Conservation (phyloP, 768 basidiomycete genomes). For the Polyporus arcularius region DNA sequence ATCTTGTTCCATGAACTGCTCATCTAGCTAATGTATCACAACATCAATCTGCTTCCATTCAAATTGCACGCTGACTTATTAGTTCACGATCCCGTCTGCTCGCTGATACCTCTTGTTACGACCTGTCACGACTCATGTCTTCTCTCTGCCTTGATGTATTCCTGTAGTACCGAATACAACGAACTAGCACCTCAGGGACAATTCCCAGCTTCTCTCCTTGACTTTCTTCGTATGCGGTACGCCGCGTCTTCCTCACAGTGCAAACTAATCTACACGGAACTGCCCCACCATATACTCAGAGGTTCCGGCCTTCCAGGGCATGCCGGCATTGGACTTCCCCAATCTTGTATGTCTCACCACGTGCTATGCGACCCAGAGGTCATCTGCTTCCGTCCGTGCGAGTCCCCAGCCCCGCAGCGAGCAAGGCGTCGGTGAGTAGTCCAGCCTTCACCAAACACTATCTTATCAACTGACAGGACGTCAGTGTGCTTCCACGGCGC, state of each 20-base stretch:
- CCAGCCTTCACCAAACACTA: background rate
- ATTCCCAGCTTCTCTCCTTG: too few relatives aligned
- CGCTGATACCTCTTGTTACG: constrained; percentile 15
- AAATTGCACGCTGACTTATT: constrained; percentile 16
- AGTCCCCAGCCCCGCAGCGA: background rate
- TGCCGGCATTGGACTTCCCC: background rate
- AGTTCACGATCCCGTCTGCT: background rate
- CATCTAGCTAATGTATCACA: constrained; percentile 5
- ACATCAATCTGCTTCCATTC: background rate
- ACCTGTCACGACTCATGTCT: constrained; percentile 15
- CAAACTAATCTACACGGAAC: background rate
- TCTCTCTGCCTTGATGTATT: constrained; percentile 1
- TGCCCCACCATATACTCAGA: background rate
- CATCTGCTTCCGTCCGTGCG: constrained; percentile 6
- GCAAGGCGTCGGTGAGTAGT: background rate
- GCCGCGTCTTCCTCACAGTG: too few relatives aligned
- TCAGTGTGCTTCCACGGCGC: background rate
- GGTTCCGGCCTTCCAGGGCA: background rate
- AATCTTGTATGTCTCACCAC: background rate
- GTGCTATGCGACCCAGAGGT: background rate
- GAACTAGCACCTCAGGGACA: background rate
- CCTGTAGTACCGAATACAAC: background rate
- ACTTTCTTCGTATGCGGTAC: too few relatives aligned
- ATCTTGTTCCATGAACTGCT: background rate
- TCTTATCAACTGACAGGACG: constrained; percentile 4